These are phyloP conservation scores for Elaeis guineensis DNA, from an alignment of 176 grass and related monocot species.

Conservation along the genomic window DNA sequence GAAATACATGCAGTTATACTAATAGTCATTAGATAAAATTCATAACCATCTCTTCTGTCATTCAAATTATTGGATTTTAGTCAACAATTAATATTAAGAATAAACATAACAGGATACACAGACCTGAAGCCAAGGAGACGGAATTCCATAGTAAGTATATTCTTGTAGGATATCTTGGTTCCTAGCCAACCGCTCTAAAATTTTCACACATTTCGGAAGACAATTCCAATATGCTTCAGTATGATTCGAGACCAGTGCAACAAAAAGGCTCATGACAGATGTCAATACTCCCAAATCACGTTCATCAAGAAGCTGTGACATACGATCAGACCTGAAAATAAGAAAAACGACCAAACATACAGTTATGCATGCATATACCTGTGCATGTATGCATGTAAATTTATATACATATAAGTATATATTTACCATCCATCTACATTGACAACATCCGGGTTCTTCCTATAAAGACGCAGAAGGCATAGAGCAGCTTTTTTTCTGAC, in stretches of 20 bases:
- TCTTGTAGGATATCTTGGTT: constrained; percentile 98
- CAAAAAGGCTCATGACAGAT: constrained; percentile 98
- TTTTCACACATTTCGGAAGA: constrained; percentile 89
- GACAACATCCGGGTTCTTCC: constrained; percentile 98
- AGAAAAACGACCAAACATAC: not conserved
- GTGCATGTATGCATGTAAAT: no score
- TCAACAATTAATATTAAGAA: no score
- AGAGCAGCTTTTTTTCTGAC: constrained; percentile 98
- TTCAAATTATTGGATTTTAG: no score
- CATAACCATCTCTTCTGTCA: no score
- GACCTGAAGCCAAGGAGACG: constrained; percentile 99
- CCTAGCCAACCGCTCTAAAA: constrained; percentile 86
- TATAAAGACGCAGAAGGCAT: constrained; percentile 93
- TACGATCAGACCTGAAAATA: constrained; percentile 76
- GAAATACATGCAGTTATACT: no score
- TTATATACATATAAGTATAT: constrained; percentile 8
- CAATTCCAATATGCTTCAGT: constrained; percentile 96
- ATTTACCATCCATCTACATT: constrained; percentile 94
- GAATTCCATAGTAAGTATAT: constrained; percentile 98
- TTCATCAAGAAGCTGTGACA: constrained; percentile 97
- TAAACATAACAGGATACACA: constrained; percentile 12
- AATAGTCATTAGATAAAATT: no score
- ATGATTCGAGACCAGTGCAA: constrained; percentile 88
- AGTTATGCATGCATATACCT: not conserved
- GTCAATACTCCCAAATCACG: constrained; percentile 93